Base-by-base conservation (phyloP, 208 protist species). In the Angomonas ambiguus region DNA sequence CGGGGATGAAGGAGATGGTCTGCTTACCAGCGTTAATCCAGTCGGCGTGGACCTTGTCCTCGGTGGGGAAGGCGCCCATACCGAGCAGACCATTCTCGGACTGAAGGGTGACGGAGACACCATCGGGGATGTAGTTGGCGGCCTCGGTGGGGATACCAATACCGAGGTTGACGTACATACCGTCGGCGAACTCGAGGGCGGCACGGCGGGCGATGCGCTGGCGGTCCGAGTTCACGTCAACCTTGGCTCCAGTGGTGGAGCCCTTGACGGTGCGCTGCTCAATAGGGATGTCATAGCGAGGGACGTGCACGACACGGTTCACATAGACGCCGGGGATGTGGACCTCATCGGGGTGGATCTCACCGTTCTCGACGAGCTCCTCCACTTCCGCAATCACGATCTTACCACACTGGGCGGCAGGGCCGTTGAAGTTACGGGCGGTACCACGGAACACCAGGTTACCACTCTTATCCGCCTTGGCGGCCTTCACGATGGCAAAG, bases 1-100 rank as follows among this genome's bases (percentile, higher is more conserved):
- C 97, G 24, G 96, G 94, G 30, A 99, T 73, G 27, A 88, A 94
- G 0, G 96, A 98, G 28, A 99, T 94, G 4, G 97, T 98, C 79
- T 99, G 93, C 74, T 98, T 98, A 48, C 96, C 95, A 6, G 97
- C 97, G 70, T 99, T 99, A 66, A 98, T 98, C 51, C 98, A 82
- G 79, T 99, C 97, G 3, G 93, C 53, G 71, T 97, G 88, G 24
- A 97, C 86, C 70, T 97, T 62, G 48, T 92, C 87, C 13, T 77
- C 55, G 27, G 72, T 62, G 18, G 97, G 97, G 82, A 93, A 98
- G 53, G 95, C 96, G 1, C 96, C 96, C 78, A 97, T 93, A 51
- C 93, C 93, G 2, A 98, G 78, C 11, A 98, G 71, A 16, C 96
- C 96, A 76, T 97, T 97, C 72, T 98, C 95, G 22, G 72, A 78